Evolutionary conservation across 345 rosid genomes (phyloP).

Genomic region (Camelina laxa): DNA sequence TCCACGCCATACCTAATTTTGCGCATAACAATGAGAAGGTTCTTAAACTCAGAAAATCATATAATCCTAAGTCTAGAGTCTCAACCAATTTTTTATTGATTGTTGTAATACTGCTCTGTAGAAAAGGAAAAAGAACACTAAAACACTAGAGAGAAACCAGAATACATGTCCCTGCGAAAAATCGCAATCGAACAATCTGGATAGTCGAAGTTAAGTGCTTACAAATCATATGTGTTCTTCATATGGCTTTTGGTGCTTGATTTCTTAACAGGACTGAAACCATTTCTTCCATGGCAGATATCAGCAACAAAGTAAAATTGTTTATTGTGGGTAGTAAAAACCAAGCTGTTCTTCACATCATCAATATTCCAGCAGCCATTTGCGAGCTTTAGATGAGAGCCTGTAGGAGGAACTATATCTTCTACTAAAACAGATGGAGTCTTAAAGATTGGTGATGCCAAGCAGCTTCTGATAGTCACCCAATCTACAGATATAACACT

Average conservation of each 20-base stretch:
- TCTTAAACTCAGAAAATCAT: constrained; percentile 27
- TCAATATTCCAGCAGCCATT: constrained; percentile 58
- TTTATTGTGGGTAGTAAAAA: constrained; percentile 62
- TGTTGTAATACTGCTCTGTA: constrained; percentile 18
- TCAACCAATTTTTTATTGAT: constrained; percentile 1
- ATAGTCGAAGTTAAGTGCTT: constrained; percentile 48
- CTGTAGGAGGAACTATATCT: constrained; percentile 42
- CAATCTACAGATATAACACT: constrained; percentile 59
- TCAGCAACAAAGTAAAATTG: constrained; percentile 61
- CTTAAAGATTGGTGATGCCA: constrained; percentile 77
- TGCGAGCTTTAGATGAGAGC: constrained; percentile 55
- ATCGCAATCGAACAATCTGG: constrained; percentile 12
- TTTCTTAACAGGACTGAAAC: constrained; percentile 51
- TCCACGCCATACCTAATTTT: constrained; percentile 61
- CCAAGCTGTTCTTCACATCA: constrained; percentile 78
- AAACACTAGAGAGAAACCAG: constrained; percentile 17
- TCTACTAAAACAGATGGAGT: constrained; percentile 45
- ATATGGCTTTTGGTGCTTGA: constrained; percentile 50
- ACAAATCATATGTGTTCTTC: constrained; percentile 57
- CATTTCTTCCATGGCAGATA: constrained; percentile 54
- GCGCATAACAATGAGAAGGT: constrained; percentile 38
- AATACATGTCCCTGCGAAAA: constrained; percentile 26
- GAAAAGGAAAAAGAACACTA: constrained; percentile 1
- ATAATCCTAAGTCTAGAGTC: constrained; percentile 9
- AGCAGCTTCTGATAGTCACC: constrained; percentile 65